Percentiles rank a stretch among this genome's conserved stretches.
These are phyloP conservation scores for Leccinum colubrinum DNA, from an alignment of 1,284 basidiomycete species.

Conservation along the genomic window DNA sequence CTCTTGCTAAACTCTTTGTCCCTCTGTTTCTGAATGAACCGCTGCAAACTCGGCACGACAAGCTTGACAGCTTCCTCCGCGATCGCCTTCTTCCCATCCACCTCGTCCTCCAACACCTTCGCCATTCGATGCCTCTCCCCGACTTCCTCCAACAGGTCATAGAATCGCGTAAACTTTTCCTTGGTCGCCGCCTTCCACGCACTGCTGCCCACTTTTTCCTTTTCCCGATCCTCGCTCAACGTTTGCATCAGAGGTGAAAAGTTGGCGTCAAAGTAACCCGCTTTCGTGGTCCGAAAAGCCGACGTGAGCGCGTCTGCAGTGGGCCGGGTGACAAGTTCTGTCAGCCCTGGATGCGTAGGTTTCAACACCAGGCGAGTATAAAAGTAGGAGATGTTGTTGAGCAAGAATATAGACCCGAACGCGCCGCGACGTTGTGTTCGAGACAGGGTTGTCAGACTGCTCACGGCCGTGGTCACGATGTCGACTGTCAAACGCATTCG, in stretches of 20 bases:
- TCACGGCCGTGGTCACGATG: slow-evolving; percentile 59
- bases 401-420: slow-evolving; percentile 69
- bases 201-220: slow-evolving; percentile 48
- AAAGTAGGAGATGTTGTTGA: slow-evolving; percentile 76
- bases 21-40: slow-evolving; percentile 68
- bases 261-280: slow-evolving; percentile 78
- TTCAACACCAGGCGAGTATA: slow-evolving; percentile 54
- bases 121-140: slow-evolving; percentile 68
- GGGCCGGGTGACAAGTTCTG: slow-evolving; percentile 54
- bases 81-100: slow-evolving; percentile 51
- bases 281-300: slow-evolving; percentile 73
- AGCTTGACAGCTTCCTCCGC: slow-evolving; percentile 73
- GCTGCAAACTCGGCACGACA: slow-evolving; percentile 68
- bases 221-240: slow-evolving; percentile 62
- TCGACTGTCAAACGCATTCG: slow-evolving; percentile 48
- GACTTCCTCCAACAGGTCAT: slow-evolving; percentile 73
- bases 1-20: slow-evolving; percentile 85
- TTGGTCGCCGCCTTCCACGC: slow-evolving; percentile 59
- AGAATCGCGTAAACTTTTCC: slow-evolving; percentile 79
- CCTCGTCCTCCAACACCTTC: slow-evolving; percentile 69
- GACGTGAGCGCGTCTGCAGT: slow-evolving; percentile 62
- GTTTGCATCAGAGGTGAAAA: slow-evolving; percentile 73
- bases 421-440: slow-evolving; percentile 62
- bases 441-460: slow-evolving; percentile 58
- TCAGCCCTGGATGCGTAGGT: slow-evolving; percentile 44